Evolutionary conservation across 306 rosid genomes (phyloP).

Genomic region (Sechiopsis laciniata): DNA sequence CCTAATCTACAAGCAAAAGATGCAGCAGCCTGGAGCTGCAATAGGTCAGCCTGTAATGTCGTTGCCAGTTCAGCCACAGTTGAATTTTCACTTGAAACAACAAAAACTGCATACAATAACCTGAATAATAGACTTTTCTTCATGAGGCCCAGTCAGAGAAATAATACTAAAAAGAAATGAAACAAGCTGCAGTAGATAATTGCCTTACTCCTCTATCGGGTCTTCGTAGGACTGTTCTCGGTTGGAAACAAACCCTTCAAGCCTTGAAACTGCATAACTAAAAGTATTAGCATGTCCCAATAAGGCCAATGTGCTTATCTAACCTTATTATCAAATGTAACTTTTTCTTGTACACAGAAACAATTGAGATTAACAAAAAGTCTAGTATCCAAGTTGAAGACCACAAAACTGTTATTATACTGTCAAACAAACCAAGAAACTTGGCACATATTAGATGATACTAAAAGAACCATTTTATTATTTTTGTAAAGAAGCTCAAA

Average conservation of each 20-base stretch:
- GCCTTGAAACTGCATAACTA: constrained; percentile 74
- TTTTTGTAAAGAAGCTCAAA: constrained; percentile 2
- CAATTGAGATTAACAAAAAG: neutral
- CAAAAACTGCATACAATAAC: constrained; percentile 92
- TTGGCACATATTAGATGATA: neutral
- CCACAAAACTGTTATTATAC: neutral
- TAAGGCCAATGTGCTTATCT: neutral
- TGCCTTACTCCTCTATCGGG: constrained; percentile 95
- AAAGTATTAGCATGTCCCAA: constrained; percentile 28
- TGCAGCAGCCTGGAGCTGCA: constrained; percentile 86
- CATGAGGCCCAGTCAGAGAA: constrained; percentile 24
- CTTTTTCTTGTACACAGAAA: constrained; percentile 8
- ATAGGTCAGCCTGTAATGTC: constrained; percentile 77
- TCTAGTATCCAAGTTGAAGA: neutral
- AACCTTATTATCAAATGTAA: neutral
- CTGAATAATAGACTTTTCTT: constrained; percentile 35
- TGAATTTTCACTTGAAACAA: constrained; percentile 89
- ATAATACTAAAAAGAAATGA: constrained; percentile 10
- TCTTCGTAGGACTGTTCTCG: constrained; percentile 97
- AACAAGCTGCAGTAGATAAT: constrained; percentile 25
- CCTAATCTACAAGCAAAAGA: constrained; percentile 81
- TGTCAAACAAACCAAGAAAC: neutral
- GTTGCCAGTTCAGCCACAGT: constrained; percentile 86
- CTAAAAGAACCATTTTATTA: neutral
- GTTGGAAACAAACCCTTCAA: constrained; percentile 98